Evolutionary conservation across 768 basidiomycete genomes (phyloP).

Genomic region (Tricholomella constricta): DNA sequence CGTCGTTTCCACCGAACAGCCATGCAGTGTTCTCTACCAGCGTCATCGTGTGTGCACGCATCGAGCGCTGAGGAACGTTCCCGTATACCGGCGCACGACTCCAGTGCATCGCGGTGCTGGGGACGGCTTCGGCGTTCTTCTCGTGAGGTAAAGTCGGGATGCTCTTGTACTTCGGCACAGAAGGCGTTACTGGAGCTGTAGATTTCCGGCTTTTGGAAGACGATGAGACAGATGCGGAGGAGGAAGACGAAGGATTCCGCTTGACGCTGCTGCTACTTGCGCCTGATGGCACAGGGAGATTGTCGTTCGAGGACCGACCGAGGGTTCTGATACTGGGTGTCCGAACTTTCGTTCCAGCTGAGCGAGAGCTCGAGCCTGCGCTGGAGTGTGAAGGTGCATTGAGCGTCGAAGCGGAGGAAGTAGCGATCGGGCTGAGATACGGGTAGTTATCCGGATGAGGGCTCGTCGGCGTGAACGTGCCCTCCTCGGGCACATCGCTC

Average conservation of each 20-base stretch:
- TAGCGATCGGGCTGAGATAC: constrained; percentile 6
- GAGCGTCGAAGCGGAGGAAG: constrained; percentile 14
- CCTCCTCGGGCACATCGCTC: constrained; percentile 38
- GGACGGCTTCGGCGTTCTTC: constrained; percentile 57
- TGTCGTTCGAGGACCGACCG: constrained; percentile 23
- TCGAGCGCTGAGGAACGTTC: constrained; percentile 58
- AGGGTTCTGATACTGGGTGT: constrained; percentile 39
- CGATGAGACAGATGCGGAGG: constrained; percentile 13
- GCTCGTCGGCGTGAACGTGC: constrained; percentile 19
- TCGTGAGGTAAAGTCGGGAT: constrained; percentile 65
- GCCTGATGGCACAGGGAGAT: constrained; percentile 8
- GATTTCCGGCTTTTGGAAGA: constrained; percentile 25
- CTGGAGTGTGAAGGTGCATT: constrained; percentile 8
- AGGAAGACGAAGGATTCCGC: constrained; percentile 21
- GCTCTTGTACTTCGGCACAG: constrained; percentile 40
- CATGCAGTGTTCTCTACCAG: constrained; percentile 82
- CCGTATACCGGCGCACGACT: constrained; percentile 82
- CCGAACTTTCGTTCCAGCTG: constrained; percentile 10
- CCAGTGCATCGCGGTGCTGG: constrained; percentile 85
- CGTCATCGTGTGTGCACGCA: constrained; percentile 85
- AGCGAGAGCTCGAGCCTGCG: constrained; percentile 14
- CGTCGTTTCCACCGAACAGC: constrained; percentile 90
- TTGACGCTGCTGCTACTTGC: constrained; percentile 11
- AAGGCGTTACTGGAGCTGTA: constrained; percentile 1
- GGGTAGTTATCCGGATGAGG: constrained; percentile 11